phyloP scores from a whole-genome alignment of 2,329 filamentous ascomycete species.

The Myriosclerotinia curreyana region DNA sequence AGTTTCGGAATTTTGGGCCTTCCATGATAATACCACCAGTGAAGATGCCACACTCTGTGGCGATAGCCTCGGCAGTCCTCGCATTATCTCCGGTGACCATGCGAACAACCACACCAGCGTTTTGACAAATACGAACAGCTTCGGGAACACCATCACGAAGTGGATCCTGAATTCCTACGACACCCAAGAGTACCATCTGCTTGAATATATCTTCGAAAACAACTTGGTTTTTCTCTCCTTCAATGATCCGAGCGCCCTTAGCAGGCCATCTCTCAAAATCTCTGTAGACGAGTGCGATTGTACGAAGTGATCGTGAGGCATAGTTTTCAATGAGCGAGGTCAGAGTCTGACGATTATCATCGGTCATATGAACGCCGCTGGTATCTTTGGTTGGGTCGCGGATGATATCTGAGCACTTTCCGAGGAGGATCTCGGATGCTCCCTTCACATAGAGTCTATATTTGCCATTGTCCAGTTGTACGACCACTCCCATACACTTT shows the following conservation, averaged over 20 bases:
- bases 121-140: constrained; percentile 64
- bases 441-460: constrained; percentile 52
- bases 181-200: constrained; percentile 69
- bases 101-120: constrained; percentile 67
- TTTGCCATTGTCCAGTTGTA: constrained; percentile 47
- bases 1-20: constrained; percentile 62
- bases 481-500: constrained; percentile 67
- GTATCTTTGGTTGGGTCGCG: constrained; percentile 57
- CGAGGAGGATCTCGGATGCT: constrained; percentile 51
- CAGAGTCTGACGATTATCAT: constrained; percentile 54
- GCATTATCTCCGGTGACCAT: constrained; percentile 75
- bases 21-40: constrained; percentile 63
- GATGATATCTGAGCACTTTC: constrained; percentile 50
- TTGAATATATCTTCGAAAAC: constrained; percentile 67
- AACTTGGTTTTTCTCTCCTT: constrained; percentile 60
- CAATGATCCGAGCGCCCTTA: constrained; percentile 49
- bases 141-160: constrained; percentile 64
- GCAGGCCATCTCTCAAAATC: constrained; percentile 71
- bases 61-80: constrained; percentile 70
- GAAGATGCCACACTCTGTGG: constrained; percentile 65
- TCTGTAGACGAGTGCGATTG: constrained; percentile 70
- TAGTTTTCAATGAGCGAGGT: constrained; percentile 57
- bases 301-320: constrained; percentile 66
- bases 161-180: constrained; percentile 74
- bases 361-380: constrained; percentile 50